Percentiles rank a stretch among this genome's conserved stretches.
Evolutionary conservation across 2,329 filamentous ascomycete genomes (phyloP).

Genomic region (Nemania sp.): DNA sequence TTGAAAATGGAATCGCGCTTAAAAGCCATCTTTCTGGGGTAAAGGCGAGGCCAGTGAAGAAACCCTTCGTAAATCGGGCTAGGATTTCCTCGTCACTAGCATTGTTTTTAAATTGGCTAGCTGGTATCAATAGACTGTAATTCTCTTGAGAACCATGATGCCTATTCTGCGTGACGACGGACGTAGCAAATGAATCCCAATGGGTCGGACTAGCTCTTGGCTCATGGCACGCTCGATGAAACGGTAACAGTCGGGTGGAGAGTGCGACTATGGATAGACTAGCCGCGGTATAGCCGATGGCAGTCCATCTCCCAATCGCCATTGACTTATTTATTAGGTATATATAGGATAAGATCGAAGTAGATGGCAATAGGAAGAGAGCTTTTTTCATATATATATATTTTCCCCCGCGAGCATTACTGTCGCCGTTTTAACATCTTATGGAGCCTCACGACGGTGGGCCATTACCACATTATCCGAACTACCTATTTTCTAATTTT

Average conservation of each 20-base stretch:
- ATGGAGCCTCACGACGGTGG: too few species aligned
- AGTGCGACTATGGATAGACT: slow-evolving; percentile 15
- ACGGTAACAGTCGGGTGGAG: slow-evolving; percentile 16
- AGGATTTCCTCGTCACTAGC: slow-evolving; percentile 28
- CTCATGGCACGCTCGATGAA: slow-evolving; percentile 20
- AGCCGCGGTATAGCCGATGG: slow-evolving; percentile 15
- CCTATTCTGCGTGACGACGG: neutral
- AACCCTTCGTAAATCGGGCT: slow-evolving; percentile 23
- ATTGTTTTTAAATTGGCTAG: neutral
- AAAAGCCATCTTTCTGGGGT: slow-evolving; percentile 20
- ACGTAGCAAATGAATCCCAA: slow-evolving; percentile 8
- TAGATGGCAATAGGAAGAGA: neutral
- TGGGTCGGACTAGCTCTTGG: slow-evolving; percentile 15
- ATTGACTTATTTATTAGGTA: too few species aligned
- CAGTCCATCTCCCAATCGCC: slow-evolving; percentile 17
- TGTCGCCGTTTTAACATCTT: neutral
- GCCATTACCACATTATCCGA: too few species aligned
- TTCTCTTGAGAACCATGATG: slow-evolving; percentile 17
- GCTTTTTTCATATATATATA: too few species aligned
- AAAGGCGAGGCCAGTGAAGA: slow-evolving; percentile 16
- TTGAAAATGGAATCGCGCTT: neutral
- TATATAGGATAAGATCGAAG: too few species aligned
- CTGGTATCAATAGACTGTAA: slow-evolving; percentile 22
- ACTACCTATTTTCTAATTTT: too few species aligned
- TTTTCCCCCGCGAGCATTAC: neutral